Evolutionary conservation across 2,329 filamentous ascomycete species (phyloP).

Genomic region (Clonostachys solani): DNA sequence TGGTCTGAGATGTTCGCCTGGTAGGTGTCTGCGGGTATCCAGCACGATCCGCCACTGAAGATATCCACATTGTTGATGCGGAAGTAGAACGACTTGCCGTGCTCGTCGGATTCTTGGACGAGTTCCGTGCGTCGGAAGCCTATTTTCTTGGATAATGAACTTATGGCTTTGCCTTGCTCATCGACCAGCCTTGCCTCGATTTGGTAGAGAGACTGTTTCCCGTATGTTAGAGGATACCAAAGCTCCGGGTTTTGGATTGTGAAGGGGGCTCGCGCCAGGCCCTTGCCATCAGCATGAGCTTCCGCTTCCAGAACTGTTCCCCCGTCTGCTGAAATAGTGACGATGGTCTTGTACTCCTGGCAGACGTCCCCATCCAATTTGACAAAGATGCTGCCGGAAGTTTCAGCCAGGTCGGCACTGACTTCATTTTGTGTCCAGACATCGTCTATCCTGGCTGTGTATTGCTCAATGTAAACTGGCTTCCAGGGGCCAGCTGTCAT

Average conservation of each 20-base stretch:
- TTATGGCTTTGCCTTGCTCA: slow-evolving; percentile 23
- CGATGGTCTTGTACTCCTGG: slow-evolving; percentile 10
- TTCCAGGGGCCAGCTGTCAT: slow-evolving; percentile 64
- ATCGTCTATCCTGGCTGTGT: slow-evolving; percentile 53
- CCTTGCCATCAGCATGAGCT: slow-evolving; percentile 53
- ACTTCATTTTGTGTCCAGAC: slow-evolving; percentile 39
- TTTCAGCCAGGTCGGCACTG: slow-evolving; percentile 23
- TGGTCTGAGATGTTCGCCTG: slow-evolving; percentile 59
- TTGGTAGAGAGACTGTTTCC: slow-evolving; percentile 63
- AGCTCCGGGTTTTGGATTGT: slow-evolving; percentile 43
- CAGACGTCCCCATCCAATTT: slow-evolving; percentile 14
- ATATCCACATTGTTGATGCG: slow-evolving; percentile 67
- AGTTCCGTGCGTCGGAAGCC: slow-evolving; percentile 59
- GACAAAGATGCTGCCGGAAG: slow-evolving; percentile 2
- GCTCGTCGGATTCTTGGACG: slow-evolving; percentile 48
- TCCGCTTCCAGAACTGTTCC: slow-evolving; percentile 24
- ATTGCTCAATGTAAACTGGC: slow-evolving; percentile 61
- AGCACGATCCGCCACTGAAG: slow-evolving; percentile 73
- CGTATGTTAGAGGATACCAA: slow-evolving; percentile 71
- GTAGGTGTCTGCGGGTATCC: slow-evolving; percentile 76
- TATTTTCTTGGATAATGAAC: slow-evolving; percentile 45
- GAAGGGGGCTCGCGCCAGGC: slow-evolving; percentile 2
- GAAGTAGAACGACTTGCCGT: slow-evolving; percentile 73
- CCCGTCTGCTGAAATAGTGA: slow-evolving; percentile 16
- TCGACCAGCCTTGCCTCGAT: slow-evolving; percentile 49